Conservation (phyloP, 1,139 yeast species). For the Zygotorulaspora mrakii region DNA sequence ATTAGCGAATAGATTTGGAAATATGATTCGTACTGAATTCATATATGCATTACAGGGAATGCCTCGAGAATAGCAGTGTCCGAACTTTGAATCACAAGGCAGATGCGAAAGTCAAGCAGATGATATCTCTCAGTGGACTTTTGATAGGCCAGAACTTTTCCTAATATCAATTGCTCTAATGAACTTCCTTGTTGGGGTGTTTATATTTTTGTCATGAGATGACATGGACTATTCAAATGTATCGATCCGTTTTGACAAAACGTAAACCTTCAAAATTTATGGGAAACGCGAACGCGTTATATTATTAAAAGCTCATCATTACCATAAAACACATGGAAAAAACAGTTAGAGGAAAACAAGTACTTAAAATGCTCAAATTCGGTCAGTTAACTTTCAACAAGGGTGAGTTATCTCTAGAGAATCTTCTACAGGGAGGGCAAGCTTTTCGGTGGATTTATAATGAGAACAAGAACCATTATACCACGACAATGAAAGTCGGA, state of each 20-base stretch:
- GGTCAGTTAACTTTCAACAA: slow-evolving; percentile 10
- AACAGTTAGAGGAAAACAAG: background rate
- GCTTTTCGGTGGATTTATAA: slow-evolving; percentile 49
- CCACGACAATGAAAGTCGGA: slow-evolving; percentile 26
- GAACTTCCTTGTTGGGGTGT: background rate
- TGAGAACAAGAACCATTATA: slow-evolving; percentile 21
- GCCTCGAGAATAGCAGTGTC: no score
- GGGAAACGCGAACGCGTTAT: background rate
- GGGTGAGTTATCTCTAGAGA: slow-evolving; percentile 56
- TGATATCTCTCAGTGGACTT: no score
- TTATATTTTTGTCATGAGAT: no score
- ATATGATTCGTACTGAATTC: slow-evolving; percentile 7
- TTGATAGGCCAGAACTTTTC: no score
- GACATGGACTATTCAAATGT: background rate
- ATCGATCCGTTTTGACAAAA: background rate
- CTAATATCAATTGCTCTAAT: no score
- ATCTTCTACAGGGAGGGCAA: slow-evolving; percentile 86
- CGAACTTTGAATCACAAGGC: no score
- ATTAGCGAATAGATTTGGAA: slow-evolving; percentile 1
- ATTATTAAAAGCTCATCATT: no score
- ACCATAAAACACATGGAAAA: no score
- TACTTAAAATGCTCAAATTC: slow-evolving; percentile 7
- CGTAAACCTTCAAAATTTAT: background rate
- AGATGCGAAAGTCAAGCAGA: no score
- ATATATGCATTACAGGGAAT: slow-evolving; percentile 10